Evolutionary conservation across 2,329 filamentous ascomycete species (phyloP).

Genomic region (Botryotinia calthae): DNA sequence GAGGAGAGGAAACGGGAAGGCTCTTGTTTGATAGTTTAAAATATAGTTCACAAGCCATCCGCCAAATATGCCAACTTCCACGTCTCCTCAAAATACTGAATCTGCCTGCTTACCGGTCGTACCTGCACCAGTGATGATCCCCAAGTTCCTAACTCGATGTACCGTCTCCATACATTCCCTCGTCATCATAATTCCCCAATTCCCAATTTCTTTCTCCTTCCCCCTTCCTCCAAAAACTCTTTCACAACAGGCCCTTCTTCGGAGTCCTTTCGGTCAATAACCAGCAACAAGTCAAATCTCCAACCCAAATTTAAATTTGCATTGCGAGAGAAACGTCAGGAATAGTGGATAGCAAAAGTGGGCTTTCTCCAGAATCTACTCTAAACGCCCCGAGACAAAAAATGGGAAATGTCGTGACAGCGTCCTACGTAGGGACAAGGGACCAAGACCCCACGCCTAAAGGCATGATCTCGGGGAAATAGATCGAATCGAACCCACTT

Average conservation of each 20-base stretch:
- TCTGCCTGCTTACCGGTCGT: not conserved
- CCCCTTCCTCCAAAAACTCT: not conserved
- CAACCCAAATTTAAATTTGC: slow-evolving; percentile 12
- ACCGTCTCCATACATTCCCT: not conserved
- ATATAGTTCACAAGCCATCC: not conserved
- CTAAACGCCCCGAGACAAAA: slow-evolving; percentile 5
- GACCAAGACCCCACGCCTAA: slow-evolving; percentile 1
- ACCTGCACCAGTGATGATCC: slow-evolving; percentile 5
- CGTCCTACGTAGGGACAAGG: not conserved
- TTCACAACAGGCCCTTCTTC: slow-evolving; percentile 19
- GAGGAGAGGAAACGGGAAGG: not conserved
- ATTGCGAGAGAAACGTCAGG: slow-evolving; percentile 10
- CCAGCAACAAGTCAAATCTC: not conserved
- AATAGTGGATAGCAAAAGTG: slow-evolving; percentile 8
- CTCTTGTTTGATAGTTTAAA: not conserved
- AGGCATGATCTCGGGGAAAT: slow-evolving; percentile 15
- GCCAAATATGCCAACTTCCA: not conserved
- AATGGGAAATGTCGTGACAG: slow-evolving; percentile 10
- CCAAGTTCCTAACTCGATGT: not conserved
- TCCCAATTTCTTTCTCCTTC: not conserved
- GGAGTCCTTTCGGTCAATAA: slow-evolving; percentile 17
- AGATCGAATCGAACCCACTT: slow-evolving; percentile 2
- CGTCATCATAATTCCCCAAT: not conserved
- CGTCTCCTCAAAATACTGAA: not conserved
- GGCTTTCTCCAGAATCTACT: slow-evolving; percentile 16